Base-by-base conservation (phyloP, 1,139 yeast genomes). In the Torulaspora globosa region DNA sequence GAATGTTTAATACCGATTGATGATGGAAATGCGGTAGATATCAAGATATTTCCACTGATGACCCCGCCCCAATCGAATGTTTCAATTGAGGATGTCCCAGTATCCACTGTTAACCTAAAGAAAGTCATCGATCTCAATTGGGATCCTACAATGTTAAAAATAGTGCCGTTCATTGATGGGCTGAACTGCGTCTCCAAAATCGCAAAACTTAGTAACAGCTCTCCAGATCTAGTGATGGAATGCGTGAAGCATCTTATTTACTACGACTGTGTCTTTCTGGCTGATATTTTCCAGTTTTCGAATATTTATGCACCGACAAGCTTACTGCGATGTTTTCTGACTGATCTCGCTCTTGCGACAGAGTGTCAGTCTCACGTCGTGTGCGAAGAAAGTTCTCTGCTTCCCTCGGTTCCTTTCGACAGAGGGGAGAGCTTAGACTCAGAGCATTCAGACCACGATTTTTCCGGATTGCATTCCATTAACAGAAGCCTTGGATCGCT, bases 1-100 rank as follows among this genome's bases (percentile, higher is more conserved):
- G 99, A 94, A 63, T 94, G 98, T 67, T 79, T 90, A 65, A 90
- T 94, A 26, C 96, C 97, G 0, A 78, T 92, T 40, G 97, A 92
- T 60, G 82, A 82, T 40, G 84, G 96, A 21, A 92, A 87, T 62
- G 83, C 94, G 2, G 87, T 92, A 29, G 96, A 94, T 66, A 88
- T 94, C 61, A 94, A 92, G 63, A 71, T 94, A 5, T 88, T 94
- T 56, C 97, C 97, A 0, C 71, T 87, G 12, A 70, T 85, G 32
- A 90, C 94, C 6, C 87, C 94, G 1, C 97, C 97, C 0, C 85
- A 88, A 0, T 87, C 57, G 68, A 79, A 62, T 54, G 52, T 68
- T 8, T 58, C 78, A 41, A 89, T 30, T 72, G 76, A 70, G 58
- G 96, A 92, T 62, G 98, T 92, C 0, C 98, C 98, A 0, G 79